These are phyloP conservation scores for Sarocladiaceae sp. DNA, from an alignment of 2,329 filamentous ascomycete species.

Conservation along the genomic window DNA sequence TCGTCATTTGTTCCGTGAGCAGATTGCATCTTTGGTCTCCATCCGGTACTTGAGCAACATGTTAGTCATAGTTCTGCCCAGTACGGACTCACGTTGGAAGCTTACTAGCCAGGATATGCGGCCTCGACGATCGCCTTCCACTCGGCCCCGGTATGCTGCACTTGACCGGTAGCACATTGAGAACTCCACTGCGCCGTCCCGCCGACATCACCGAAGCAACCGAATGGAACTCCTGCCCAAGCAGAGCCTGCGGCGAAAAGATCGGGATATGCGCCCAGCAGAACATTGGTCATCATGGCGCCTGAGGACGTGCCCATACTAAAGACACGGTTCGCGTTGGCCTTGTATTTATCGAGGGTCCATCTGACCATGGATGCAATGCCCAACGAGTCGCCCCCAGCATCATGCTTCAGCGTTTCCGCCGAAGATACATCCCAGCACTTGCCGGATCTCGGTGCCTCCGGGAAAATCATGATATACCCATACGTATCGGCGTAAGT, in stretches of 20 bases:
- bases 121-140: conserved; percentile 1
- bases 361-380: conserved; percentile 49
- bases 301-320: conserved; percentile 35
- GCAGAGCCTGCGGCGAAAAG: conserved; percentile 27
- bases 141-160: neutral
- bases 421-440: conserved; percentile 49
- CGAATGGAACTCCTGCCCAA: conserved; percentile 38
- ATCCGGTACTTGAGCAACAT: neutral
- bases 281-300: conserved; percentile 32
- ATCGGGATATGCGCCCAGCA: conserved; percentile 29
- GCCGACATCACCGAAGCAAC: conserved; percentile 30
- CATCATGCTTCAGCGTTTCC: conserved; percentile 39
- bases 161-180: neutral
- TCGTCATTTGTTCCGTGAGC: conserved; percentile 47
- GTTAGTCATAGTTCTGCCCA: neutral
- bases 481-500: conserved; percentile 36
- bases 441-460: conserved; percentile 17
- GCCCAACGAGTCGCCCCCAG: conserved; percentile 41
- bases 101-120: neutral
- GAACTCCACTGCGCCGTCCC: neutral
- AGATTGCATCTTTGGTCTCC: neutral
- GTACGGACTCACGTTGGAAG: neutral
- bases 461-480: conserved; percentile 36
- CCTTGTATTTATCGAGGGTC: conserved; percentile 38
- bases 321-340: conserved; percentile 39